Percentiles rank a stretch among this genome's conserved stretches.
Evolutionary conservation across 164 flowering plant genomes (phyloP).

Genomic region (Santalum album): DNA sequence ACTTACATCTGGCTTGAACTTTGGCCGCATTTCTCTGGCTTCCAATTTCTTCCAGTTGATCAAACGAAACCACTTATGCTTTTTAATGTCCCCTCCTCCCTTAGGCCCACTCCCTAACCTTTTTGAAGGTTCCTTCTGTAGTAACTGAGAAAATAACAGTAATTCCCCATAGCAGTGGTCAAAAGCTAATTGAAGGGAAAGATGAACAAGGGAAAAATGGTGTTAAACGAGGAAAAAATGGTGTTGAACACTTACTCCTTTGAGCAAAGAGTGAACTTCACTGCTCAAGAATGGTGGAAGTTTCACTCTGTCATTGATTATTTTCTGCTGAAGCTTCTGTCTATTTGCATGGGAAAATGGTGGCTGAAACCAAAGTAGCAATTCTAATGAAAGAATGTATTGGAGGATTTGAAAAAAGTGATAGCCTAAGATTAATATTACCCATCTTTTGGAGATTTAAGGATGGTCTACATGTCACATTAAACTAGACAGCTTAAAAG

Average conservation of each 20-base stretch:
- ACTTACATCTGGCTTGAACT: conserved; percentile 71
- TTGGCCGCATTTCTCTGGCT: conserved; percentile 46
- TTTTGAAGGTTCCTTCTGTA: conserved; percentile 66
- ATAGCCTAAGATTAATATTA: too few species aligned
- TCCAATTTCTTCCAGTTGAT: conserved; percentile 82
- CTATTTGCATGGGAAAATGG: conserved; percentile 62
- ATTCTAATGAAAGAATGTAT: neutral
- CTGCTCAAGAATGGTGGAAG: conserved; percentile 52
- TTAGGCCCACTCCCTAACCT: conserved; percentile 70
- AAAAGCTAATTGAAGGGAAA: too few species aligned
- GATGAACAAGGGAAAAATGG: neutral
- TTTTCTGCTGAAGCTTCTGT: conserved; percentile 73
- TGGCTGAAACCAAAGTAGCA: conserved; percentile 38
- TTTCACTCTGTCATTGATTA: conserved; percentile 65
- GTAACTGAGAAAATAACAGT: conserved; percentile 31
- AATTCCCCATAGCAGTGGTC: neutral
- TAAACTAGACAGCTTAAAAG: too few species aligned
- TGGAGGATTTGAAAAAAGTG: too few species aligned
- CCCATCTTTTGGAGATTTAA: too few species aligned
- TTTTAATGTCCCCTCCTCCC: conserved; percentile 58
- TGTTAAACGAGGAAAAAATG: neutral
- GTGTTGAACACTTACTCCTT: conserved; percentile 64
- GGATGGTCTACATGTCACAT: too few species aligned
- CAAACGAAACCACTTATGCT: conserved; percentile 65
- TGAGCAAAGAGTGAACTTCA: conserved; percentile 78